Percentiles rank a stretch among this genome's conserved stretches.
Conservation (phyloP, 306 rosid species). For the Echinosophora koreensis region DNA sequence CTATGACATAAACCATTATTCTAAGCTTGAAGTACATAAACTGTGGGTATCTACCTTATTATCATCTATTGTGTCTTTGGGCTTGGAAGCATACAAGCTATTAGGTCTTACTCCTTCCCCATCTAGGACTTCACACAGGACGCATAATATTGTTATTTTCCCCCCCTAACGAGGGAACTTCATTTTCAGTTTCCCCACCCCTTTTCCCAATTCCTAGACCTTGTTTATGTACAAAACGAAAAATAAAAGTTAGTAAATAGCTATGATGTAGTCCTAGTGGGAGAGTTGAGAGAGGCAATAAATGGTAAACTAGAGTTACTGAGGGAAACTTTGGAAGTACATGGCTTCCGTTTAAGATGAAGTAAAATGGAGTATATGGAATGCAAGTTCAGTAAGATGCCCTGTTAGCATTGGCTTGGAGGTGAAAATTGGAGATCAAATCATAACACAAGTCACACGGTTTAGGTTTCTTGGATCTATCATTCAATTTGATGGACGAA, state of each 20-base stretch:
- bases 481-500: neutral
- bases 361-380: too few relatives aligned
- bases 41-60: conserved; percentile 1
- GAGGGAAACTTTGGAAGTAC: too few relatives aligned
- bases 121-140: neutral
- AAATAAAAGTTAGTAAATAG: neutral
- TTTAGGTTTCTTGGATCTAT: neutral
- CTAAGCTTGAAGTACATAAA: conserved; percentile 7
- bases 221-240: conserved; percentile 2
- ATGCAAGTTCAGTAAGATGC: too few relatives aligned
- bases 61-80: conserved; percentile 2
- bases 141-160: conserved; percentile 4
- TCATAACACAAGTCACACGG: neutral
- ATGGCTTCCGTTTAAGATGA: too few relatives aligned
- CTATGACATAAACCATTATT: conserved; percentile 6
- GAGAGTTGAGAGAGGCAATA: neutral
- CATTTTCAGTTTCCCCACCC: neutral
- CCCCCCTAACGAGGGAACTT: conserved; percentile 27
- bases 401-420: neutral
- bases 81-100: conserved; percentile 1
- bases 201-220: conserved; percentile 1
- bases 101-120: neutral
- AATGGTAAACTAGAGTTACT: too few relatives aligned
- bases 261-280: neutral
- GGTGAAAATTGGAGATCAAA: neutral